A percentile compares a stretch with the other conserved stretches of the same genome.
These are phyloP conservation scores for Umbellularia californica DNA, from an alignment of 164 flowering plant species.

Conservation along the genomic window DNA sequence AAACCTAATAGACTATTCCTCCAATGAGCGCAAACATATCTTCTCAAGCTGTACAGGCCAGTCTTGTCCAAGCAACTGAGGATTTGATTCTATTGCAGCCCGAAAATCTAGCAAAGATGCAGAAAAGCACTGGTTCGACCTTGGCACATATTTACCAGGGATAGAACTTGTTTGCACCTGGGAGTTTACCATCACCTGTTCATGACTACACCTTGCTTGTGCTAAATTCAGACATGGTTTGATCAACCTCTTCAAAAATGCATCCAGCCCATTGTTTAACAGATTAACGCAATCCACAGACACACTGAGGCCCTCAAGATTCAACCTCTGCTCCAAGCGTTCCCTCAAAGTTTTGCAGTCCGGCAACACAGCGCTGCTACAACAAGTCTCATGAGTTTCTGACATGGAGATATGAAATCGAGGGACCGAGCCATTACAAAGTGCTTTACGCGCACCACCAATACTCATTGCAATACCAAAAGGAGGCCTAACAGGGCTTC, in stretches of 20 bases:
- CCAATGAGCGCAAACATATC: conserved; percentile 33
- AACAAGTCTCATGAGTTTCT: conserved; percentile 36
- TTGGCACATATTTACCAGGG: conserved; percentile 24
- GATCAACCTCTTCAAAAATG: conserved; percentile 61
- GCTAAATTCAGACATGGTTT: conserved; percentile 61
- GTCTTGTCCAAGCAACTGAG: conserved; percentile 66
- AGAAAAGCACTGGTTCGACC: conserved; percentile 11
- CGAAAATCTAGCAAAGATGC: conserved; percentile 55
- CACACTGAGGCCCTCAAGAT: conserved; percentile 37
- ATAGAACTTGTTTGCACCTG: conserved; percentile 15
- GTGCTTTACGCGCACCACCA: conserved; percentile 37
- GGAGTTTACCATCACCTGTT: conserved; percentile 10
- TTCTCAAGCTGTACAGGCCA: conserved; percentile 76
- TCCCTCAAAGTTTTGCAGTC: conserved; percentile 52
- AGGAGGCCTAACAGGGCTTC: conserved; percentile 80
- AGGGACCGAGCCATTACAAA: conserved; percentile 17
- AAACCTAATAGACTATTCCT: conserved; percentile 31
- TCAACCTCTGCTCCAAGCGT: conserved; percentile 51
- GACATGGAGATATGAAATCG: conserved; percentile 6
- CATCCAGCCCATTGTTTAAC: conserved; percentile 69
- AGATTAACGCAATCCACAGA: conserved; percentile 49
- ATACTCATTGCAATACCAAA: conserved; percentile 56
- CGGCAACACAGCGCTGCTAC: conserved; percentile 49
- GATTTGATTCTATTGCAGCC: conserved; percentile 65
- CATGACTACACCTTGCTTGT: conserved; percentile 32